Percentiles rank a stretch among this genome's conserved stretches.
Evolutionary conservation across 805 yeast genomes (phyloP).

Genomic region (Diddensiella caesifluorescens): DNA sequence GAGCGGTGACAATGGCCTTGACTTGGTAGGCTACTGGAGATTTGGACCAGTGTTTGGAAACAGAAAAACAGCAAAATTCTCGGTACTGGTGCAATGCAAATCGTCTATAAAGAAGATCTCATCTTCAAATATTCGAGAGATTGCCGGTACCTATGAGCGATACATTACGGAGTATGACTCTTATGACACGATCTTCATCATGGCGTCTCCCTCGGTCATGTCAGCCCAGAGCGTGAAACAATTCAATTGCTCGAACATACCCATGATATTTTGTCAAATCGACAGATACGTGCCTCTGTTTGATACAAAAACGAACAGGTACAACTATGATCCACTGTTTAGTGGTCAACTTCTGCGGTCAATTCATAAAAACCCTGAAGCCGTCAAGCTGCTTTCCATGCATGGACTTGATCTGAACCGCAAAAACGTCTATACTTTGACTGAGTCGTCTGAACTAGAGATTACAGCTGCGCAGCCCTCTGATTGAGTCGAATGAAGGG

Average conservation of each 20-base stretch:
- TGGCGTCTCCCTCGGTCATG: conserved; percentile 12
- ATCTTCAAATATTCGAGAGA: conserved; percentile 47
- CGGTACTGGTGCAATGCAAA: conserved; percentile 51
- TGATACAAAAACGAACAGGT: too few relatives aligned
- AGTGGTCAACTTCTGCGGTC: too few relatives aligned
- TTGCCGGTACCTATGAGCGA: conserved; percentile 43
- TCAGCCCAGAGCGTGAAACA: conserved; percentile 11
- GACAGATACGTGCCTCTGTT: background rate
- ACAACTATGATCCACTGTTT: too few relatives aligned
- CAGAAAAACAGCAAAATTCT: conserved; percentile 6
- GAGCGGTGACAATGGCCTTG: conserved; percentile 52
- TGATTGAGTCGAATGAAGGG: too few relatives aligned
- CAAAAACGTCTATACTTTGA: too few relatives aligned
- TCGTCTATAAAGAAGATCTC: conserved; percentile 41
- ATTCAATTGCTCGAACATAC: conserved; percentile 9
- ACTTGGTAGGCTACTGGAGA: conserved; percentile 50
- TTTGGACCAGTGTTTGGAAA: conserved; percentile 18
- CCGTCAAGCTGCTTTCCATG: too few relatives aligned
- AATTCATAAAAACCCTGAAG: too few relatives aligned
- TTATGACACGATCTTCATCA: conserved; percentile 8
- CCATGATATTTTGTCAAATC: conserved; percentile 15
- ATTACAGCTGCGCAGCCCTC: too few relatives aligned
- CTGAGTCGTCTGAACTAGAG: too few relatives aligned
- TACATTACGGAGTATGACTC: conserved; percentile 7
- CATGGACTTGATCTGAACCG: too few relatives aligned